Base-by-base conservation (phyloP, 352 stramenopile species). In the Elongisporangium senticosum region DNA sequence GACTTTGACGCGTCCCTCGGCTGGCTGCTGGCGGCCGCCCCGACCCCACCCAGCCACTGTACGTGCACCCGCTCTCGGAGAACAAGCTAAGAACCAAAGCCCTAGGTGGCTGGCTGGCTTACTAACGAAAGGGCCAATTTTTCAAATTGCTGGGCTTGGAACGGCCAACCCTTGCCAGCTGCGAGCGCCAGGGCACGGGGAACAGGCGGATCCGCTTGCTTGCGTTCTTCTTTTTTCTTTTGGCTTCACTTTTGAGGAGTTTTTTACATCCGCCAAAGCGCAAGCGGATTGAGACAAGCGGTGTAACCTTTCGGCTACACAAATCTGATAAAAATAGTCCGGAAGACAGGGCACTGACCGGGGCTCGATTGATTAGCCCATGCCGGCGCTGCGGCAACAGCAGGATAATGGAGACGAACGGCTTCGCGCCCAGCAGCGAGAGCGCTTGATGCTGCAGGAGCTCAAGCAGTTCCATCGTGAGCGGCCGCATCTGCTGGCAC, bases 361-460 rank as follows among this genome's bases (percentile, higher is more conserved):
- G 10, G 10, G 28, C 2, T 39, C 1, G 28, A 43, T 43, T 43
- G 33, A 43, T 43, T 4, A 43, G 33, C 33, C 15, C 8, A 61
- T 68, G 62, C 40, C 58, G 33, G 22, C n/a, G n/a, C n/a, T n/a
- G n/a, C n/a, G 26, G 23, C 53, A 19, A 7, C 47, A 50, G 54
- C 61, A 43, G 33, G 33, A 43, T 7, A 17, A 43, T 43, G 33
- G 33, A 17, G 33, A 43, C 33, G 33, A 43, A 17, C 8, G 33
- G 33, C 8, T 43, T 15, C 33, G 33, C 33, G 33, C 33, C 8
- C 61, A 55, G 20, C 69, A 69, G 26, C 76, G 82, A 47, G 82
- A 89, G 68, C 70, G 69, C 26, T 69, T 80, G 43, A 94, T 94
- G 85, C 70, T 89, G 43, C 43, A 66, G 8, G 85, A 91, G 61